These are phyloP conservation scores for Bipolaris cookei DNA, from an alignment of 2,329 filamentous ascomycete species.

Conservation along the genomic window DNA sequence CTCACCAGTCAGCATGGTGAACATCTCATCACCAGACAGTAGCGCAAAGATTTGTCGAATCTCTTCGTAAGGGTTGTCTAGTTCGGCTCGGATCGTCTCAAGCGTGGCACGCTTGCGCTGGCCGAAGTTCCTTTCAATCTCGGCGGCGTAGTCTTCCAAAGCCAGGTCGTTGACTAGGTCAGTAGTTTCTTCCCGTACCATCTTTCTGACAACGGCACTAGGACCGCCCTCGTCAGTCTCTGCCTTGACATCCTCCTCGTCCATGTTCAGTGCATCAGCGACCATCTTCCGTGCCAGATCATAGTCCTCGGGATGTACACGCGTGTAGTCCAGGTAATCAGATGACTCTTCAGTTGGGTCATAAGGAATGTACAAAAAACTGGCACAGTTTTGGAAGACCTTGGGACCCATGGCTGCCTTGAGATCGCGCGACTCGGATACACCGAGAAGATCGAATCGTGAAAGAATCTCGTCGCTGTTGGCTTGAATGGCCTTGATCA, in stretches of 20 bases:
- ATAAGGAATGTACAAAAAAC: conserved; percentile 89
- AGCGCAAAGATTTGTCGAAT: conserved; percentile 79
- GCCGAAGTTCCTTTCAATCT: conserved; percentile 89
- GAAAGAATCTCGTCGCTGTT: conserved; percentile 87
- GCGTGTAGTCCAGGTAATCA: conserved; percentile 94
- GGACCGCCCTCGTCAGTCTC: conserved; percentile 89
- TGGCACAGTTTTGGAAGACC: conserved; percentile 96
- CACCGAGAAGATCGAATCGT: conserved; percentile 85
- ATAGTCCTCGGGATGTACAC: conserved; percentile 98
- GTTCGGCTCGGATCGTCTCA: conserved; percentile 92
- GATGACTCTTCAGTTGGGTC: conserved; percentile 81
- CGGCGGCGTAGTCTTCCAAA: conserved; percentile 94
- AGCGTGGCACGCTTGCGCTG: conserved; percentile 94
- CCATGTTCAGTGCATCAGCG: conserved; percentile 91
- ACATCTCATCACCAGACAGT: conserved; percentile 78
- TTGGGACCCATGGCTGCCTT: conserved; percentile 72
- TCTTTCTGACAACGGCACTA: conserved; percentile 88
- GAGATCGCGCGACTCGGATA: conserved; percentile 65
- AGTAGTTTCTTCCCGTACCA: conserved; percentile 92
- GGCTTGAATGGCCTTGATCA: conserved; percentile 87
- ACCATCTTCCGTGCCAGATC: conserved; percentile 98
- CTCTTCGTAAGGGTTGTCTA: conserved; percentile 93
- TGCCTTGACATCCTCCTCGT: conserved; percentile 96
- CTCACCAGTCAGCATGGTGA: conserved; percentile 96
- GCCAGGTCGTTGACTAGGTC: conserved; percentile 96